Evolutionary conservation across 169 alveolate genomes (phyloP).

Genomic region (Fabrea salina): DNA sequence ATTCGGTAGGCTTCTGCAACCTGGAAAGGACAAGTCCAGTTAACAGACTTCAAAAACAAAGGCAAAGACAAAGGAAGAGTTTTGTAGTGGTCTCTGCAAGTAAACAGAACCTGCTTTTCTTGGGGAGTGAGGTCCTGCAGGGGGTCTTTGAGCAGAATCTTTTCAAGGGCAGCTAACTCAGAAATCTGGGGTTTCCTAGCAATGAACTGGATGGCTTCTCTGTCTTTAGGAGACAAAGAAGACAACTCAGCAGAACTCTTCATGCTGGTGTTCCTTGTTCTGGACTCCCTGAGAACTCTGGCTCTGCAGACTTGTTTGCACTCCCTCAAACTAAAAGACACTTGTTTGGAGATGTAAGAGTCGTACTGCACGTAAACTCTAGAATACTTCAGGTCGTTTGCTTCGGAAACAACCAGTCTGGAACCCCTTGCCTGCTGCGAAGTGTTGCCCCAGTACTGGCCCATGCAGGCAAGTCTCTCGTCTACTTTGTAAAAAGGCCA

Average conservation of each 20-base stretch:
- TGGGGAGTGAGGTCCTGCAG: not conserved
- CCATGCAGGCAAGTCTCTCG: slow-evolving; percentile 44
- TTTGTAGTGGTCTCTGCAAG: slow-evolving; percentile 22
- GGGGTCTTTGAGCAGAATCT: not conserved
- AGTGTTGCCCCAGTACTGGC: slow-evolving; percentile 4
- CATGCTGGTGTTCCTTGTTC: not conserved
- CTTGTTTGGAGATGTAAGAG: not conserved
- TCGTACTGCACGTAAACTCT: slow-evolving; percentile 1
- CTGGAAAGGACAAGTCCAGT: slow-evolving; percentile 10
- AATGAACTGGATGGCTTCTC: not conserved
- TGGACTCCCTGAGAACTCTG: not conserved
- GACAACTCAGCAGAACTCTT: not conserved
- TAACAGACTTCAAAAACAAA: not conserved
- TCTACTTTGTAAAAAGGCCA: slow-evolving; percentile 78
- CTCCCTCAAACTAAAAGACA: not conserved
- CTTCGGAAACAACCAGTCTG: not conserved
- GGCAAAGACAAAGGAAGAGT: slow-evolving; percentile 23
- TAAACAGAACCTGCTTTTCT: not conserved
- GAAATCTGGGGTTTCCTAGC: not conserved
- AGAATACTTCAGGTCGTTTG: not conserved
- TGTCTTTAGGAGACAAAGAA: slow-evolving; percentile 26
- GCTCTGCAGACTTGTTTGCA: not conserved
- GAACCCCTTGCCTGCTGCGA: not conserved
- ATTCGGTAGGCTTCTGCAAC: slow-evolving; percentile 21
- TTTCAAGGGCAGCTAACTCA: slow-evolving; percentile 2